Evolutionary conservation across 2,329 filamentous ascomycete genomes (phyloP).

Genomic region (Fusarium phyllophilum): DNA sequence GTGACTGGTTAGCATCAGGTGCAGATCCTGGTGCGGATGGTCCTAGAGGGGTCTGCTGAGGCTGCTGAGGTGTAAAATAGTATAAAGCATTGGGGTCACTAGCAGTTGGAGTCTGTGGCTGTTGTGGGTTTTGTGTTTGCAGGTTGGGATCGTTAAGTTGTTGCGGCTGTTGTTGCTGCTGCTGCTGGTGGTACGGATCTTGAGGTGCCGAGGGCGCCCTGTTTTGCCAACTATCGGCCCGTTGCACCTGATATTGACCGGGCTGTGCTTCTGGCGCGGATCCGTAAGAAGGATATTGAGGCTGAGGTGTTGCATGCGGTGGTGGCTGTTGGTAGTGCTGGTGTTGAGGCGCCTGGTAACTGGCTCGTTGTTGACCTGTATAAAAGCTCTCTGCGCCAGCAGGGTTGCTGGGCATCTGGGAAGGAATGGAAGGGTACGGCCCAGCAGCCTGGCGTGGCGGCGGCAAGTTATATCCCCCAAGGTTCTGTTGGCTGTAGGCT

Average conservation of each 20-base stretch:
- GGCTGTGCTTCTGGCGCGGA: slow-evolving; percentile 53
- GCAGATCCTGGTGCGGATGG: slow-evolving; percentile 53
- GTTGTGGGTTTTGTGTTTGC: slow-evolving; percentile 46
- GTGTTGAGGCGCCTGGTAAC: slow-evolving; percentile 62
- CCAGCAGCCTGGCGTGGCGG: slow-evolving; percentile 62
- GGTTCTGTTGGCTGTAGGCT: slow-evolving; percentile 84
- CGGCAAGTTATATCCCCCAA: slow-evolving; percentile 72
- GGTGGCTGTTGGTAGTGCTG: slow-evolving; percentile 48
- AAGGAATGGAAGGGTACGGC: slow-evolving; percentile 77
- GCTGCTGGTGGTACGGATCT: slow-evolving; percentile 42
- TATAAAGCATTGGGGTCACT: slow-evolving; percentile 66
- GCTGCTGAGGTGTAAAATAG: slow-evolving; percentile 63
- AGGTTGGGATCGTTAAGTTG: slow-evolving; percentile 41
- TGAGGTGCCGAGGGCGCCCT: slow-evolving; percentile 52
- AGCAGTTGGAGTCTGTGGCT: slow-evolving; percentile 42
- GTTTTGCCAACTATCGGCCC: slow-evolving; percentile 63
- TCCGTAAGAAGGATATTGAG: slow-evolving; percentile 56
- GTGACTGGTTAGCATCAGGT: slow-evolving; percentile 57
- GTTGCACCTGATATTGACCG: slow-evolving; percentile 59
- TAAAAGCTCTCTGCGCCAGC: slow-evolving; percentile 84
- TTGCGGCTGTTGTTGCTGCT: not conserved
- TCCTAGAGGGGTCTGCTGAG: slow-evolving; percentile 49
- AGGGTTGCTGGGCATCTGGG: slow-evolving; percentile 58
- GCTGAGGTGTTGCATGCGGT: slow-evolving; percentile 45
- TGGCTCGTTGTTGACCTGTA: slow-evolving; percentile 67